These are phyloP conservation scores for Marsdenia floribunda DNA, from an alignment of 257 asterid genomes.

Conservation along the genomic window DNA sequence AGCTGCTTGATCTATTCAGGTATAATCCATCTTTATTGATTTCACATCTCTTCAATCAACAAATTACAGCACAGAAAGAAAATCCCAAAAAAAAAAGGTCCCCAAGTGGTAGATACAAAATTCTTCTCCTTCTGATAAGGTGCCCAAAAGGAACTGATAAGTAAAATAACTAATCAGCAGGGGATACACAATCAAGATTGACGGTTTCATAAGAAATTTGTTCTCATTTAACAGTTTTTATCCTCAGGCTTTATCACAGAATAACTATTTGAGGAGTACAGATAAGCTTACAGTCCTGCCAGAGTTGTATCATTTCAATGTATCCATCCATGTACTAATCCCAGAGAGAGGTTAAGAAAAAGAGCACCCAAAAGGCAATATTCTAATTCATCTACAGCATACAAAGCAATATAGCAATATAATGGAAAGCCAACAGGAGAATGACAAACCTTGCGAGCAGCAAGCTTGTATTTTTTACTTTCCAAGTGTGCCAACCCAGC, in stretches of 20 bases:
- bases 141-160: not conserved
- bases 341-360: not conserved
- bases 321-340: not conserved
- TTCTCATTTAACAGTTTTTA: too few species aligned
- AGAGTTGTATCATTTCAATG: not conserved
- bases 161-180: not conserved
- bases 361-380: not conserved
- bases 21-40: not conserved
- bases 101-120: not conserved
- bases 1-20: not conserved
- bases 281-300: not conserved
- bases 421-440: not conserved
- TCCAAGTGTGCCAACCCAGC: slow-evolving; percentile 91
- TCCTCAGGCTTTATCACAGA: not conserved
- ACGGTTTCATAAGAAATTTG: not conserved
- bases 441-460: slow-evolving; percentile 89
- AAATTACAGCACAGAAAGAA: not conserved
- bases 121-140: not conserved
- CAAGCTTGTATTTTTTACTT: slow-evolving; percentile 76
- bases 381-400: not conserved
- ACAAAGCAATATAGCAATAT: not conserved
- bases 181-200: not conserved
- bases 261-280: not conserved
- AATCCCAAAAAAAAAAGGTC: not conserved
- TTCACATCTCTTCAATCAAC: not conserved